Conservation (phyloP, 768 basidiomycete genomes). For the Grammothele lineata region DNA sequence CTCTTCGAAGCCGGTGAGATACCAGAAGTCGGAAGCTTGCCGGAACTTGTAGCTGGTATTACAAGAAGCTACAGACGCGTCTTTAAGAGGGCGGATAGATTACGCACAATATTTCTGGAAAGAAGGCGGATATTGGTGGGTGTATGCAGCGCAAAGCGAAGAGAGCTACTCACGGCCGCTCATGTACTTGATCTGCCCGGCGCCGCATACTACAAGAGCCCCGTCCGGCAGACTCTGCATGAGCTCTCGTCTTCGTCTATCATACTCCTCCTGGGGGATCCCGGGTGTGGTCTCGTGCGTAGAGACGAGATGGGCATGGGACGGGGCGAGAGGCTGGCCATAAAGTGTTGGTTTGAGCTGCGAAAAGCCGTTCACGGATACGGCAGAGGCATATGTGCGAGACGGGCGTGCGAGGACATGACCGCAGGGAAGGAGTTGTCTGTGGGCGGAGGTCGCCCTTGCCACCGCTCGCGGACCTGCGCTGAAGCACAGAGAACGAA, state of each 20-base stretch:
- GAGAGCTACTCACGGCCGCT: constrained; percentile 57
- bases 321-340: constrained; percentile 74
- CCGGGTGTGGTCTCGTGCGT: constrained; percentile 72
- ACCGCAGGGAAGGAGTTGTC: background rate
- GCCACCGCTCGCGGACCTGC: constrained; percentile 9
- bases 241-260: constrained; percentile 57
- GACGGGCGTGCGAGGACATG: background rate
- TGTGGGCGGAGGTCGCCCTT: constrained; percentile 5
- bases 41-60: constrained; percentile 87
- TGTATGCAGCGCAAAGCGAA: constrained; percentile 7
- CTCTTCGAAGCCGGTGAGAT: constrained; percentile 94
- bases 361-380: constrained; percentile 18
- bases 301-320: constrained; percentile 71
- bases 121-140: constrained; percentile 26
- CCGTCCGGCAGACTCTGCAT: constrained; percentile 73
- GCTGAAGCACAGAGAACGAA: constrained; percentile 4
- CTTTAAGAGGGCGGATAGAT: background rate
- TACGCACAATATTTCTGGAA: constrained; percentile 62
- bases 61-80: background rate
- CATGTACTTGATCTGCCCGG: constrained; percentile 84
- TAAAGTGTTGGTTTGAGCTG: constrained; percentile 63
- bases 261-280: constrained; percentile 75
- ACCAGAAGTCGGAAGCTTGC: constrained; percentile 91
- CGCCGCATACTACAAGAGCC: constrained; percentile 70
- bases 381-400: constrained; percentile 32